Evolutionary conservation across 768 basidiomycete genomes (phyloP).

Genomic region (Pisolithus microcarpus): DNA sequence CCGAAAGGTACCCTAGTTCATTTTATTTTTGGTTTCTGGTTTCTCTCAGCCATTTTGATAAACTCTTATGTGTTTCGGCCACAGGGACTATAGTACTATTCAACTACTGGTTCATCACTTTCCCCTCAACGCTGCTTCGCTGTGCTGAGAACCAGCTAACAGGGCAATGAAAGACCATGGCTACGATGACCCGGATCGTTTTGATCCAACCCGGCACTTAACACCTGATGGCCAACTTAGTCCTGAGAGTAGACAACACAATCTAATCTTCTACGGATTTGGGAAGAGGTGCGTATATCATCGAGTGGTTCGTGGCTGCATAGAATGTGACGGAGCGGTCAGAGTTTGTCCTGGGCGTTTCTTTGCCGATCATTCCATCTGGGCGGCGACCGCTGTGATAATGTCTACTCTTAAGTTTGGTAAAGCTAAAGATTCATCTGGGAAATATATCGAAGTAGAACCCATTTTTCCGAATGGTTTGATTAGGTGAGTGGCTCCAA

Average conservation of each 20-base stretch:
- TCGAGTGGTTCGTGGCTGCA: too few species aligned
- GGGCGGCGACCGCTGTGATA: not conserved
- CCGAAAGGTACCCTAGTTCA: constrained; percentile 10
- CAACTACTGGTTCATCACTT: not conserved
- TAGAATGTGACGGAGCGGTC: not conserved
- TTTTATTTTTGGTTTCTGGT: not conserved
- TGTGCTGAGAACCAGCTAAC: not conserved
- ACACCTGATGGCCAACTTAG: not conserved
- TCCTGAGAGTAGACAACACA: not conserved
- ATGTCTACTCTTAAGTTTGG: not conserved
- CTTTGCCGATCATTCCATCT: not conserved
- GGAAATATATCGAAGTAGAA: not conserved
- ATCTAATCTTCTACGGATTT: not conserved
- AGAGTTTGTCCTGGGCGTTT: not conserved
- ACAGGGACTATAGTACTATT: not conserved
- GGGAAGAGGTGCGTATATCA: not conserved
- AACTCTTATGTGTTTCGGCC: not conserved
- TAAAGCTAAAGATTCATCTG: not conserved
- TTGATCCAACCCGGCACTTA: not conserved
- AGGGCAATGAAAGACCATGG: not conserved
- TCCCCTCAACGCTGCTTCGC: not conserved
- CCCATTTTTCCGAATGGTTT: not conserved
- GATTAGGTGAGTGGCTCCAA: not conserved
- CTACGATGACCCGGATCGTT: not conserved
- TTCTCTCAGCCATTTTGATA: too few species aligned